A percentile compares a stretch with the other conserved stretches of the same genome.
phyloP scores from a whole-genome alignment of 805 yeast genomes.

The Kuraishia capsulata region DNA sequence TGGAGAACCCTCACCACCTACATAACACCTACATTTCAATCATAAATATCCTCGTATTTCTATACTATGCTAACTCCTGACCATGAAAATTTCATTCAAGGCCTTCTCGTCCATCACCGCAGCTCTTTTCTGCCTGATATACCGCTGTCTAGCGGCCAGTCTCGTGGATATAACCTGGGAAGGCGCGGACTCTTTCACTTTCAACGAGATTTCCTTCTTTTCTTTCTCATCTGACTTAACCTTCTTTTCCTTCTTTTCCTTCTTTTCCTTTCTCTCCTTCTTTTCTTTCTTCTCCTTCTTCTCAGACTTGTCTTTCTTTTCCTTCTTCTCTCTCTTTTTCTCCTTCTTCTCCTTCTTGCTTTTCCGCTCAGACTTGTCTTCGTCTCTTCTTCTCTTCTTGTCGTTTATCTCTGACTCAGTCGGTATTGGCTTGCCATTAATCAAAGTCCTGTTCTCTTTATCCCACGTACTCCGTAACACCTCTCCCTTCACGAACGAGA shows the following conservation, averaged over 20 bases:
- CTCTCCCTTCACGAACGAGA: conserved; percentile 81
- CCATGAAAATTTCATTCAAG: conserved; percentile 88
- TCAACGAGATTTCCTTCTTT: conserved; percentile 23
- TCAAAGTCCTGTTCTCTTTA: conserved; percentile 32
- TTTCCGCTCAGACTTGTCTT: conserved; percentile 19
- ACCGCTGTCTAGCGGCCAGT: conserved; percentile 70
- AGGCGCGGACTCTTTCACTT: conserved; percentile 19
- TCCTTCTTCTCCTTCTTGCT: conserved; percentile 16
- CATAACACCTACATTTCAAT: too few species aligned
- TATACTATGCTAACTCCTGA: too few species aligned
- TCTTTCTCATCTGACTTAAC: conserved; percentile 18
- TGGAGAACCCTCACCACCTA: too few species aligned
- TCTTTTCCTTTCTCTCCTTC: conserved; percentile 18
- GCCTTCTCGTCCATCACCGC: conserved; percentile 87
- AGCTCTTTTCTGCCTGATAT: conserved; percentile 85
- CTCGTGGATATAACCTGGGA: conserved; percentile 36
- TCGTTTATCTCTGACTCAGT: conserved; percentile 10
- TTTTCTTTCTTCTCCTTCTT: conserved; percentile 19
- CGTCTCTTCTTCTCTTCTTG: conserved; percentile 16
- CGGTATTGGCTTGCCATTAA: conserved; percentile 12
- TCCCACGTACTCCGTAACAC: conserved; percentile 81
- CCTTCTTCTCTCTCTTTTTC: conserved; percentile 15
- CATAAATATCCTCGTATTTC: too few species aligned
- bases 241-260: conserved; percentile 18
- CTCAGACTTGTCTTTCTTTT: conserved; percentile 22